Conservation (phyloP, 2,329 filamentous ascomycete species). For the Cercospora sojina region DNA sequence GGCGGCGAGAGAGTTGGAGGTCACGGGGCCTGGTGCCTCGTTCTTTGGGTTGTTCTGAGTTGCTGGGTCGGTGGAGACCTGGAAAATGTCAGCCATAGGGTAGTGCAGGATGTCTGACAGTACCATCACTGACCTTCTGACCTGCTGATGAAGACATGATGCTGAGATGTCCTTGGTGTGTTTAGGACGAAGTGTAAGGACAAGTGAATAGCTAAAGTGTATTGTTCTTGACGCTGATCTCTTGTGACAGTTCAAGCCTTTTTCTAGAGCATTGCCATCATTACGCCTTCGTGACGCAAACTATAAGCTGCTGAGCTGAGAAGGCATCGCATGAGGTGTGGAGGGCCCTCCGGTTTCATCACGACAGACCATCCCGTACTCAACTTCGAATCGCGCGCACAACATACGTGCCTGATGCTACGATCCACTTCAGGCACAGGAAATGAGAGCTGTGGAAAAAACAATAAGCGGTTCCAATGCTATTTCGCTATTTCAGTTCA, state of each 20-base stretch:
- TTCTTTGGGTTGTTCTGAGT: constrained; percentile 52
- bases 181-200: neutral
- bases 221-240: neutral
- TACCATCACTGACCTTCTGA: constrained; percentile 8
- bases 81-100: neutral
- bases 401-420: neutral
- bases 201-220: neutral
- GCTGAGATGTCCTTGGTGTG: neutral
- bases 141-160: constrained; percentile 14
- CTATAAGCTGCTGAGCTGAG: neutral
- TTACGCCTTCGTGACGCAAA: constrained; percentile 3
- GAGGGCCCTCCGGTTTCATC: neutral
- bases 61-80: constrained; percentile 45
- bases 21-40: constrained; percentile 65
- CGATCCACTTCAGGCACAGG: neutral
- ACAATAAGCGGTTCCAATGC: neutral
- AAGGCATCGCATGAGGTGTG: neutral
- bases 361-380: neutral
- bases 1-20: constrained; percentile 70
- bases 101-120: neutral
- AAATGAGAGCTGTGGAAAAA: neutral
- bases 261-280: neutral
- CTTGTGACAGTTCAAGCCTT: neutral
- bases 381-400: neutral
- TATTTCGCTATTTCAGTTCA: neutral